Conservation (phyloP, 768 basidiomycete species). For the Macrocybe gigantea region DNA sequence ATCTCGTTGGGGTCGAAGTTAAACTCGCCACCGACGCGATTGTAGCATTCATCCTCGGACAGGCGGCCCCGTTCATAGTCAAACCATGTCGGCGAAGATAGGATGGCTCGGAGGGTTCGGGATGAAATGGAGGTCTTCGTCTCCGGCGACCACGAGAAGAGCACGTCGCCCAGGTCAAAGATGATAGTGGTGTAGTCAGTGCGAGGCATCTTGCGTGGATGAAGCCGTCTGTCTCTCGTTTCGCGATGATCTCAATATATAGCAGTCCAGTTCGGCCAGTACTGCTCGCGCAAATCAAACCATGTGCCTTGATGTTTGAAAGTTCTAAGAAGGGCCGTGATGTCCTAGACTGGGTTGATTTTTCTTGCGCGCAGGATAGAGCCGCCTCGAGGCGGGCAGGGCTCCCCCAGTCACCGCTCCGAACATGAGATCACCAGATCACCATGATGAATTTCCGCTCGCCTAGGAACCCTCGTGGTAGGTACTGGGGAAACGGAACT, state of each 20-base stretch:
- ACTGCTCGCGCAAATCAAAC: constrained; percentile 2
- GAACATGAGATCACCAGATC: constrained; percentile 4
- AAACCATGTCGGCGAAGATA: constrained; percentile 42
- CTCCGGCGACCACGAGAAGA: constrained; percentile 47
- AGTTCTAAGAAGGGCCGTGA: constrained; percentile 1
- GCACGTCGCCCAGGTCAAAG: constrained; percentile 51
- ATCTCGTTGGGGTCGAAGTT: constrained; percentile 31
- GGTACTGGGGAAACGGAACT: background rate
- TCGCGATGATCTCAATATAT: constrained; percentile 7
- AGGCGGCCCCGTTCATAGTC: constrained; percentile 48
- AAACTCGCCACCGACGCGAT: constrained; percentile 32
- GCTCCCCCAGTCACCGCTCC: constrained; percentile 6
- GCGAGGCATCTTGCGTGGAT: constrained; percentile 4
- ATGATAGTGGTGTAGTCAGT: constrained; percentile 30
- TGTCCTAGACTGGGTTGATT: constrained; percentile 7
- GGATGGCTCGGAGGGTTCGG: constrained; percentile 32
- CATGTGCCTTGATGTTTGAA: constrained; percentile 12
- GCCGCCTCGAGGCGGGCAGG: constrained; percentile 14
- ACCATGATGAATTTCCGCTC: background rate
- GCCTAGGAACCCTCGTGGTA: constrained; percentile 1
- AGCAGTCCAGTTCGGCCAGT: background rate
- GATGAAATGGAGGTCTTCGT: constrained; percentile 39
- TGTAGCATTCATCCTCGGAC: constrained; percentile 38
- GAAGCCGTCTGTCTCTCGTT: background rate
- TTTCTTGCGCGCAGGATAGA: constrained; percentile 9